These are phyloP conservation scores for Pinus tabuliformis DNA, from an alignment of 75 land plant genomes.

Conservation along the genomic window DNA sequence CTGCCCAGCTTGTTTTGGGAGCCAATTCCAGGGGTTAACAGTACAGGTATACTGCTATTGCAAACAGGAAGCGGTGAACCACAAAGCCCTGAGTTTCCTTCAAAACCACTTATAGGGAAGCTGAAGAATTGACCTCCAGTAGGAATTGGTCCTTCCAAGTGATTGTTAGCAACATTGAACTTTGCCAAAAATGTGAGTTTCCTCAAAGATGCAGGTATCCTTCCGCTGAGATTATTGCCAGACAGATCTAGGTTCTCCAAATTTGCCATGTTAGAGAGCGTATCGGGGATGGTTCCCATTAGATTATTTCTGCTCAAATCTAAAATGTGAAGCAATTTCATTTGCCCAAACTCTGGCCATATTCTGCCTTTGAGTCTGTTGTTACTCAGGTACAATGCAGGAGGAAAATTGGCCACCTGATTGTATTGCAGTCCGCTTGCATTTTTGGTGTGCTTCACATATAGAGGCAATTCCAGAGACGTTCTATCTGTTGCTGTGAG, in stretches of 20 bases:
- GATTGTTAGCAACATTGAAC: slow-evolving; percentile 45
- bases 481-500: slow-evolving; percentile 9
- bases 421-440: slow-evolving; percentile 45
- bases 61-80: slow-evolving; percentile 14
- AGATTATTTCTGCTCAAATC: slow-evolving; percentile 35
- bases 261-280: slow-evolving; percentile 17
- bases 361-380: slow-evolving; percentile 52
- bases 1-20: slow-evolving; percentile 15
- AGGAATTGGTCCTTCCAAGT: slow-evolving; percentile 33
- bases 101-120: slow-evolving; percentile 30
- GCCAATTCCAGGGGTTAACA: not conserved
- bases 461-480: slow-evolving; percentile 33
- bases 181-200: slow-evolving; percentile 32
- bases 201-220: slow-evolving; percentile 31
- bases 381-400: slow-evolving; percentile 38
- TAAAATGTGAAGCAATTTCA: slow-evolving; percentile 25
- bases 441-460: slow-evolving; percentile 21
- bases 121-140: slow-evolving; percentile 34
- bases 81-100: slow-evolving; percentile 34
- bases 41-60: not conserved
- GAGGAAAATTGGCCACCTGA: slow-evolving; percentile 43
- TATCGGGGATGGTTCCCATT: slow-evolving; percentile 31
- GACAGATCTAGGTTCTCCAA: slow-evolving; percentile 45
- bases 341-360: slow-evolving; percentile 30
- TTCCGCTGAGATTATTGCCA: slow-evolving; percentile 28